Base-by-base conservation (phyloP, 176 grass and related monocot species). In the Musa schizocarpa region DNA sequence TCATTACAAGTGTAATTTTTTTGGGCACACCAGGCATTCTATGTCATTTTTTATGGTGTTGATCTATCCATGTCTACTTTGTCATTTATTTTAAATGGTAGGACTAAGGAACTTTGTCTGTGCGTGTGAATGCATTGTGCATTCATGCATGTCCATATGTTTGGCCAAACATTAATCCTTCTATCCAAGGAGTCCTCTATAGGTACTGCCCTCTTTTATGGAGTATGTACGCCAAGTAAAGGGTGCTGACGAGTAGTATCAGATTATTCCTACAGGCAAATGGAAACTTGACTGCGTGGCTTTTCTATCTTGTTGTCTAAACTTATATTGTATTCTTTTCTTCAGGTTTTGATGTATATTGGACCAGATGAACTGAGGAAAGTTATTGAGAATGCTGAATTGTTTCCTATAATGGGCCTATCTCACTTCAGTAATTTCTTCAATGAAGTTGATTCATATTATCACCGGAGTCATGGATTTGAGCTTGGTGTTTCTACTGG, bases 391-490 rank as follows among this genome's bases (percentile, higher is more conserved):
- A 86, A 80, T 58, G 88, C 91, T 16, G 95, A 99, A 76, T 78
- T 99, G 62, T 99, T 89, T 76, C 90, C 88, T n/a, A 99, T 99
- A 87, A 82, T 76, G 74, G 95, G 95, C 61, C 88, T 99, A 77
- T 94, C 91, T 72, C 82, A 53, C 55, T 94, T 99, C 76, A 81
- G 29, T 65, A 84, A 99, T 74, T 99, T 99, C 81, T 91, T 81
- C 64, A 27, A 53, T 50, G 95, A 99, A 55, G 94, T 99, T 13
- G 86, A 94, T 83, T 81, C 65, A 74, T 99, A 93, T 88, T 99
- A 89, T 85, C 23, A 89, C 72, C 80, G 83, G 81, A 87, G 70
- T 62, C 54, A 64, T 82, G 86, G 81, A 55, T 78, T 81, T 81
- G 88, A 88, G 59, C 75, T 84, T 78, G 88, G 88, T 80, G 81